Evolutionary conservation across 2,329 filamentous ascomycete genomes (phyloP).

Genomic region (Phialophora verrucosa): DNA sequence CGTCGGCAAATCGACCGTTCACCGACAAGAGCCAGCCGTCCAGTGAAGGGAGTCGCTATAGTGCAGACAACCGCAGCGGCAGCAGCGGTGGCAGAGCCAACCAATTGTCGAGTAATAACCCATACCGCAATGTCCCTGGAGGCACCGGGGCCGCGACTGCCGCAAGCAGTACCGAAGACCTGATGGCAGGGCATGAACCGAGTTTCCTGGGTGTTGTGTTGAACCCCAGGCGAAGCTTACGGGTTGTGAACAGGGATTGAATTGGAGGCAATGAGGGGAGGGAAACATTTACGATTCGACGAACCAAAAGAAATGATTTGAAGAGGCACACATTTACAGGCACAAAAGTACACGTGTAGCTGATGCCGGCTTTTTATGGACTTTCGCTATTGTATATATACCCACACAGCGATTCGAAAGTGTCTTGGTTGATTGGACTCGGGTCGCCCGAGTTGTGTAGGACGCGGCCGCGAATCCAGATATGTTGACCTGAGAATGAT

Average conservation of each 20-base stretch:
- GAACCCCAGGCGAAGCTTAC: conserved; percentile 70
- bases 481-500: neutral
- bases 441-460: neutral
- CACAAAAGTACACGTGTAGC: conserved; percentile 14
- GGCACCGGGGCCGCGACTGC: conserved; percentile 49
- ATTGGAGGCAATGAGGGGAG: neutral
- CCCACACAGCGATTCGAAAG: neutral
- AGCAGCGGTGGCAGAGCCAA: conserved; percentile 39
- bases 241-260: conserved; percentile 69
- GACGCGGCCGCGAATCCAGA: conserved; percentile 1
- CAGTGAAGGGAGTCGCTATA: conserved; percentile 32
- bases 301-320: conserved; percentile 10
- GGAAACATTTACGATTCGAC: conserved; percentile 11
- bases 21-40: conserved; percentile 33
- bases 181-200: conserved; percentile 68
- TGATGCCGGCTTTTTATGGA: neutral
- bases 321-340: conserved; percentile 9
- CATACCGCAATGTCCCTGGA: conserved; percentile 31
- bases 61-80: conserved; percentile 35
- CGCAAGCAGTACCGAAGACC: conserved; percentile 61
- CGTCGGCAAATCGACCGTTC: conserved; percentile 16
- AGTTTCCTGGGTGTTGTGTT: conserved; percentile 73
- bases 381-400: conserved; percentile 9
- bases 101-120: conserved; percentile 41
- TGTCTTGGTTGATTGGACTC: neutral